Conservation (phyloP, 345 rosid genomes). For the Aegle marmelos region DNA sequence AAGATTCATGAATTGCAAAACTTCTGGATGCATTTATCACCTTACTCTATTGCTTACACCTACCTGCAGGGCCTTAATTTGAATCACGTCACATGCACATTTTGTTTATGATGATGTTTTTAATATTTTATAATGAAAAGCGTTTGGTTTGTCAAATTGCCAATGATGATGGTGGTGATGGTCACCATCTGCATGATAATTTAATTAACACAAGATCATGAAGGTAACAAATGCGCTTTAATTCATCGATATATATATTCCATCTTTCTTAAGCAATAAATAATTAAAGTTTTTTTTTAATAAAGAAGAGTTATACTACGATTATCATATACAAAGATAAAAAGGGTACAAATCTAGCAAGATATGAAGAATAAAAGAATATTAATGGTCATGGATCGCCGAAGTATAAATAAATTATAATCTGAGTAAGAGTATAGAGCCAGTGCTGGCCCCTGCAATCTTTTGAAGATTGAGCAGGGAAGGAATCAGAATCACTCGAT, state of each 20-base stretch:
- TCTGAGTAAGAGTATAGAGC: not conserved
- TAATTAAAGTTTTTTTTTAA: not conserved
- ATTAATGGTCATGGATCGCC: constrained; percentile 17
- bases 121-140: constrained; percentile 10
- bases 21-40: not conserved
- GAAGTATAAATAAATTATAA: constrained; percentile 9
- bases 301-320: not conserved
- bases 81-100: constrained; percentile 17
- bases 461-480: constrained; percentile 13
- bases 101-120: not conserved
- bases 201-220: constrained; percentile 14
- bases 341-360: constrained; percentile 6
- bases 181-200: constrained; percentile 13
- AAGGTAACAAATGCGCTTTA: constrained; percentile 16
- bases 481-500: constrained; percentile 7
- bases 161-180: constrained; percentile 46
- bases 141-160: constrained; percentile 28
- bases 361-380: constrained; percentile 31
- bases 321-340: constrained; percentile 1
- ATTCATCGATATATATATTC: constrained; percentile 6
- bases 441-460: constrained; percentile 14
- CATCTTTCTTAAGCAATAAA: constrained; percentile 7
- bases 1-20: not conserved
- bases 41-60: not conserved
- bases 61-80: constrained; percentile 3